phyloP scores from a whole-genome alignment of 2,329 filamentous ascomycete species.

The Pyrenophora tritici-repentis region DNA sequence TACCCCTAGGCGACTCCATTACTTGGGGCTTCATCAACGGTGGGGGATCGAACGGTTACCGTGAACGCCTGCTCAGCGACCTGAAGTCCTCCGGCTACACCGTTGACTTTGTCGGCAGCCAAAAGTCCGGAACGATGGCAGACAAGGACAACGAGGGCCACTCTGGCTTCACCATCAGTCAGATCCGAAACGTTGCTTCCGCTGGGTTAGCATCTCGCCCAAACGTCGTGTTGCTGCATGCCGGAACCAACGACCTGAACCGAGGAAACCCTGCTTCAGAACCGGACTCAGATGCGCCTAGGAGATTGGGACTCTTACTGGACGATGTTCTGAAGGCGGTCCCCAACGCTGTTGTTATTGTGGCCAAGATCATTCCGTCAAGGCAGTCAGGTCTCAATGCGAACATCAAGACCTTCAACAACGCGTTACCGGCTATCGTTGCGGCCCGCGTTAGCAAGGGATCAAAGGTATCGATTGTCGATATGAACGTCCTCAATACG shows the following conservation, averaged over 20 bases:
- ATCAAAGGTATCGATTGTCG: conserved; percentile 35
- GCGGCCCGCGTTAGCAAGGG: conserved; percentile 23
- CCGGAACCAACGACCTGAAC: conserved; percentile 30
- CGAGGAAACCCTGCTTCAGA: conserved; percentile 17
- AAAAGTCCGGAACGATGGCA: conserved; percentile 35
- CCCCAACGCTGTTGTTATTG: conserved; percentile 43
- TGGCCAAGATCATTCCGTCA: conserved; percentile 44
- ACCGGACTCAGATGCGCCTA: conserved; percentile 37
- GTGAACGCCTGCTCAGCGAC: conserved; percentile 31
- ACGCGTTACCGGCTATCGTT: conserved; percentile 30
- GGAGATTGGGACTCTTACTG: conserved; percentile 40
- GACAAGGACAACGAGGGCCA: conserved; percentile 43
- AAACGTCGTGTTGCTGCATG: conserved; percentile 30
- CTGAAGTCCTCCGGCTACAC: conserved; percentile 28
- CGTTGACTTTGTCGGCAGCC: conserved; percentile 39
- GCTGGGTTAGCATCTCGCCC: conserved; percentile 14
- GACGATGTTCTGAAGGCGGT: conserved; percentile 38
- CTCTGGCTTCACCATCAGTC: conserved; percentile 37
- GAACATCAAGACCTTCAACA: conserved; percentile 35
- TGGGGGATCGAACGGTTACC: conserved; percentile 38
- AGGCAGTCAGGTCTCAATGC: conserved; percentile 16
- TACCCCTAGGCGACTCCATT: conserved; percentile 30
- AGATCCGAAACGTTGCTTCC: conserved; percentile 27
- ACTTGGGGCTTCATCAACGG: conserved; percentile 37
- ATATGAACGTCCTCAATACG: conserved; percentile 23